These are phyloP conservation scores for Agaricus subrufescens DNA, from an alignment of 768 basidiomycete genomes.

Conservation along the genomic window DNA sequence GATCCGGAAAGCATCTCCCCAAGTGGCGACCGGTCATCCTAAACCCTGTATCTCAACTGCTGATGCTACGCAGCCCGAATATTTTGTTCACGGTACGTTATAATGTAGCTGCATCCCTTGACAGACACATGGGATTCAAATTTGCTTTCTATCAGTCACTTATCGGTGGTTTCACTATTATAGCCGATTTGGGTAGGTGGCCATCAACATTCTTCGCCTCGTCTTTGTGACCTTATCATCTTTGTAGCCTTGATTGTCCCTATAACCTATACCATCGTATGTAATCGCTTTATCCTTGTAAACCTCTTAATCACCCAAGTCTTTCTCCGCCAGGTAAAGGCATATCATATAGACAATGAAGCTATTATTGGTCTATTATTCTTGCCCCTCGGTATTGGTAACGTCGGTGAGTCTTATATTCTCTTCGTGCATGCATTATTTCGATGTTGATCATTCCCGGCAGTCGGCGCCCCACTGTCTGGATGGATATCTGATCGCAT, in stretches of 20 bases:
- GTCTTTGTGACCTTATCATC: no score
- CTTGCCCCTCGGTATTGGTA: conserved; percentile 55
- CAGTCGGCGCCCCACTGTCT: conserved; percentile 58
- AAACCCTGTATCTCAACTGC: conserved; percentile 11
- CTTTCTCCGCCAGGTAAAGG: conserved; percentile 39
- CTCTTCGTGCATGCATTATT: not conserved
- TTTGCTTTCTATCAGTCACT: no score
- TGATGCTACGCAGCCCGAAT: conserved; percentile 52
- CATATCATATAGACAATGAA: conserved; percentile 52
- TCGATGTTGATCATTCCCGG: not conserved
- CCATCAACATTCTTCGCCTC: no score
- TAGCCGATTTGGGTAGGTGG: no score
- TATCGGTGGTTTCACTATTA: no score
- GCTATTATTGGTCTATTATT: conserved; percentile 57
- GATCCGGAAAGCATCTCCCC: not conserved
- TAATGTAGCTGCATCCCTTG: not conserved
- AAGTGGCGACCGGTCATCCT: conserved; percentile 7
- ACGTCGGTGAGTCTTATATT: conserved; percentile 38
- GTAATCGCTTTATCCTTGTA: conserved; percentile 15
- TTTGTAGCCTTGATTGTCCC: no score
- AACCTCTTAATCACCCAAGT: not conserved
- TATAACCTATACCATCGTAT: conserved; percentile 31
- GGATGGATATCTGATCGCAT: conserved; percentile 56
- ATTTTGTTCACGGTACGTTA: conserved; percentile 42
- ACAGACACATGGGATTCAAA: no score